Conservation (phyloP, 83 land plant genomes). For the Picea abies region DNA sequence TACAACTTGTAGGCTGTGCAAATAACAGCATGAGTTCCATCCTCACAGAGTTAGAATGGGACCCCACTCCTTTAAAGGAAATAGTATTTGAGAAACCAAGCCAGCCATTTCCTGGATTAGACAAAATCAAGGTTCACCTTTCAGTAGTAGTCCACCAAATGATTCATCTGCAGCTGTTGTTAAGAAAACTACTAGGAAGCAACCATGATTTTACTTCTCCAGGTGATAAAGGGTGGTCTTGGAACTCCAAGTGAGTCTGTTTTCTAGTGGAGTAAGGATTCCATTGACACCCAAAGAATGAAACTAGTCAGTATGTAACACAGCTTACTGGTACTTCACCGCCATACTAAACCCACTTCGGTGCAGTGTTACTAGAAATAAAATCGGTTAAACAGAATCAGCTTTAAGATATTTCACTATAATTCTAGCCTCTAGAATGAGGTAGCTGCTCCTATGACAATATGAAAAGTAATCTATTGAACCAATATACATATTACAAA, state of each 20-base stretch:
- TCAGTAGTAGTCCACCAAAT: background rate
- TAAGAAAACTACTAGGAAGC: background rate
- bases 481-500: background rate
- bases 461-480: background rate
- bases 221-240: background rate
- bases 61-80: background rate
- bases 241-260: background rate
- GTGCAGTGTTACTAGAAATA: background rate
- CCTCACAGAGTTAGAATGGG: background rate
- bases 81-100: background rate
- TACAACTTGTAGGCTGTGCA: background rate
- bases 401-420: too few species aligned
- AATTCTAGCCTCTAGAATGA: too few species aligned
- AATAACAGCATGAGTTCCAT: slow-evolving; percentile 3
- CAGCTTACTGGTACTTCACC: background rate
- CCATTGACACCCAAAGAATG: background rate
- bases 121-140: background rate
- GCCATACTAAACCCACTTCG: background rate
- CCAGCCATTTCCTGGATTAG: background rate
- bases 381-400: too few species aligned
- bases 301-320: background rate
- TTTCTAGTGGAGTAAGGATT: background rate
- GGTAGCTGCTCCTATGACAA: too few species aligned
- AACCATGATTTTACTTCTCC: background rate
- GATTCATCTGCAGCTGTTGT: background rate